Evolutionary conservation across 2,329 filamentous ascomycete genomes (phyloP), one percentile per base, ranked within the genome.

Genomic region (Aureobasidium leucospermi): DNA sequence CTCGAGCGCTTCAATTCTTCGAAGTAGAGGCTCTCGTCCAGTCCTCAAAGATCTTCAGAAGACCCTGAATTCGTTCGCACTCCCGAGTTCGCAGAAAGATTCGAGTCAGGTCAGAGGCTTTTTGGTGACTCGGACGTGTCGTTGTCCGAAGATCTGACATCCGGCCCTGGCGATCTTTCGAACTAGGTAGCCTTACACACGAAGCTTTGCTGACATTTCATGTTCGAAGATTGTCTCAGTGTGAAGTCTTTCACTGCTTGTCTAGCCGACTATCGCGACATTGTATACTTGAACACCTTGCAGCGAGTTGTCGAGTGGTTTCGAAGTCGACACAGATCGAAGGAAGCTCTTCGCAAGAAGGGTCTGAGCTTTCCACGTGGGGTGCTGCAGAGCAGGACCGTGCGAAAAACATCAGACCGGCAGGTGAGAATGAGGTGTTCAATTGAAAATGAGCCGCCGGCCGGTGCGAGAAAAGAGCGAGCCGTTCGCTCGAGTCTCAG

Each of bases 101-200:
- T 23, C 51, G 51, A 55, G 51, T 55, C 51, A 55, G 51, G 51
- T 19, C n/a, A 28, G 29, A 38, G 10, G 28, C 38, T 42, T 55
- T 38, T 10, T 23, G 39, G 28, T 42, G 51, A 42, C 39, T 55
- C 51, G 51, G 39, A 23, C 34, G 34, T 32, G 51, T 47, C 38
- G 51, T 29, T 43, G 43, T 43, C 51, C 51, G 51, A 23, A 23
- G 34, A 34, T 43, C 39, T 43, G 51, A 52, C 34, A 4, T 39
- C 16, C 19, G 11, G 48, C 48, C 48, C 48, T 52, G 48, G 15
- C 48, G 48, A 52, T 52, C 48, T 39, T 16, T 1, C 1, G 11
- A 31, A 36, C 36, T 52, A 29, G 19, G 34, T 1, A 31, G 48
- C 48, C 48, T 41, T 41, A 8, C 28, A 31, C 3, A 3, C 32